Conservation (phyloP, 2,329 filamentous ascomycete species). For the Albifimbria verrucaria region DNA sequence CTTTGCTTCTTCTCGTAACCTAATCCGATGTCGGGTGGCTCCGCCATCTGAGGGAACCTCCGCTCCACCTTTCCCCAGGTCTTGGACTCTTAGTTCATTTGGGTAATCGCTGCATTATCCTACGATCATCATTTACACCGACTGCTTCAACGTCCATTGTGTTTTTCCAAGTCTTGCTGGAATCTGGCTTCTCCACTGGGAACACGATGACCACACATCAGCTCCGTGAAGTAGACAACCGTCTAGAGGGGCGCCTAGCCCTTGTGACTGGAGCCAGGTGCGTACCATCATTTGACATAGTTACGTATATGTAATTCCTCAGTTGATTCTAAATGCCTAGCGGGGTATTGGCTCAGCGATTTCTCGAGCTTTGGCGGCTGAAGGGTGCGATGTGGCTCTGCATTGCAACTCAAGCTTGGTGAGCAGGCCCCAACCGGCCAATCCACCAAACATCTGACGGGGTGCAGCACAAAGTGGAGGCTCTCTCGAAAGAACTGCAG, state of each 20-base stretch:
- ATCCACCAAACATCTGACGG: not conserved
- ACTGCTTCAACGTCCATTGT: no score
- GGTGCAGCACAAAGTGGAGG: not conserved
- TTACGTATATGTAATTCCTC: not conserved
- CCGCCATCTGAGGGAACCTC: no score
- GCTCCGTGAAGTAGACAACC: not conserved
- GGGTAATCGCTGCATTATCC: no score
- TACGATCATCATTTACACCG: no score
- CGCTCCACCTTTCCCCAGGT: no score
- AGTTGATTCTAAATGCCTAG: not conserved
- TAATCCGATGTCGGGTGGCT: no score
- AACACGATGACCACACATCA: not conserved
- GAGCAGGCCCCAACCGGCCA: not conserved
- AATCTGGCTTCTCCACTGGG: no score
- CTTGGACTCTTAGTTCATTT: no score
- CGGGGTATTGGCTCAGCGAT: slow-evolving; percentile 1
- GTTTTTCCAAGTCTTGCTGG: no score
- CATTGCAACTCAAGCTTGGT: slow-evolving; percentile 1
- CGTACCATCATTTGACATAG: not conserved
- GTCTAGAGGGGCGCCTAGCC: not conserved
- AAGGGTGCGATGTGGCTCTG: not conserved
- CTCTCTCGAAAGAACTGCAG: not conserved
- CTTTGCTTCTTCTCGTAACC: no score
- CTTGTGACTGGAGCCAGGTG: not conserved
- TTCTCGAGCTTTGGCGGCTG: not conserved